Evolutionary conservation across 2,329 filamentous ascomycete species (phyloP).

Genomic region (Hypoxylon sp.): DNA sequence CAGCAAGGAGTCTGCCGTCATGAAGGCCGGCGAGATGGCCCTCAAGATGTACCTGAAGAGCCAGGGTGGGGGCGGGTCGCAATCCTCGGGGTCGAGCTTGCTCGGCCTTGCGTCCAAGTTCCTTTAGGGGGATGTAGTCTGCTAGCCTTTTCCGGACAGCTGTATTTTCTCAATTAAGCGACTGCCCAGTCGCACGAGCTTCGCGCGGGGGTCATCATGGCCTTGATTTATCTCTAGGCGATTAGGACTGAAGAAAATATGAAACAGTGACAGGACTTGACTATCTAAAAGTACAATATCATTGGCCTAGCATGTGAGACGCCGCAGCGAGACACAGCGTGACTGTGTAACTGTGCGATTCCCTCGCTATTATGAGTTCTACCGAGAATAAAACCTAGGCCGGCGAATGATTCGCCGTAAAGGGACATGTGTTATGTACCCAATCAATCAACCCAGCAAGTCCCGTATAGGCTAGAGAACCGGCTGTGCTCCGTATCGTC

Average conservation of each 20-base stretch:
- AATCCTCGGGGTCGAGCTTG: constrained; percentile 45
- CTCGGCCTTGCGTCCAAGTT: constrained; percentile 52
- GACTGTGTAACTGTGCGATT: constrained; percentile 33
- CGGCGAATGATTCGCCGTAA: constrained; percentile 14
- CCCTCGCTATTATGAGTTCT: not conserved
- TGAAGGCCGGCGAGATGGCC: constrained; percentile 85
- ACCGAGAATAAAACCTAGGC: constrained; percentile 11
- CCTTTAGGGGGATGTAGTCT: constrained; percentile 33
- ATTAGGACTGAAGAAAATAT: not conserved
- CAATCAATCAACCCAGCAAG: constrained; percentile 9
- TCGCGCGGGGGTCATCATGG: not conserved
- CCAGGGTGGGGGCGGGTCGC: constrained; percentile 61
- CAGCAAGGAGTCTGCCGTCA: constrained; percentile 84
- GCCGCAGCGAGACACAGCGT: constrained; percentile 20
- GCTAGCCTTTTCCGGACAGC: not conserved
- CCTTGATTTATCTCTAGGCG: not conserved
- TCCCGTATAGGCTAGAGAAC: constrained; percentile 4
- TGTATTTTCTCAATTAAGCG: not conserved
- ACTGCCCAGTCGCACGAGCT: not conserved
- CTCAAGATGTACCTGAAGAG: constrained; percentile 92
- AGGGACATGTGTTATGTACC: not conserved
- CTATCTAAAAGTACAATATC: not conserved
- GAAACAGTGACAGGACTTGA: not conserved
- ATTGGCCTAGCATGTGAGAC: not conserved
- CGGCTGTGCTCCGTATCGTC: constrained; percentile 17